phyloP scores from a whole-genome alignment of 768 basidiomycete species.

The Phaffia tasmanica region DNA sequence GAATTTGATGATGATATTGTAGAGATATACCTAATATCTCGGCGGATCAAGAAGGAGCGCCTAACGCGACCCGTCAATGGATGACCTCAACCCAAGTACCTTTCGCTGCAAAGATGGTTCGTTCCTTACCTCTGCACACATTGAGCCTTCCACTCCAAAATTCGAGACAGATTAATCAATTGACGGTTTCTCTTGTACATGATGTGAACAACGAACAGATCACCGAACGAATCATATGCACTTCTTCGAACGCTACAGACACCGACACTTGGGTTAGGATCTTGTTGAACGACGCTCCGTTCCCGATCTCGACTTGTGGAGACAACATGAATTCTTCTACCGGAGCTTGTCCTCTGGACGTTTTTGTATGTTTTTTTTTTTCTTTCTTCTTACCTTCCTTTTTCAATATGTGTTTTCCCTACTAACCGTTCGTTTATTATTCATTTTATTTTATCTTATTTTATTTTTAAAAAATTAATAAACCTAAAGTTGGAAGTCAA shows the following conservation, averaged over 20 bases:
- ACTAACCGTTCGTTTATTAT: too few species aligned
- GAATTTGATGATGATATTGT: conserved; percentile 6
- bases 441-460: too few species aligned
- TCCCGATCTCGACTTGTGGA: conserved; percentile 40
- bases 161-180: conserved; percentile 6
- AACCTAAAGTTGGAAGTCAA: not conserved
- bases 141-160: conserved; percentile 30
- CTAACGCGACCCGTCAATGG: conserved; percentile 36
- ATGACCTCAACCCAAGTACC: conserved; percentile 42
- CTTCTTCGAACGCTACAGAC: not conserved
- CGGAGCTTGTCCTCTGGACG: conserved; percentile 40
- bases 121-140: conserved; percentile 37
- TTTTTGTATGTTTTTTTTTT: conserved; percentile 34
- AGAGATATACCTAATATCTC: conserved; percentile 39
- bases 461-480: not conserved
- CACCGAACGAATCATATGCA: conserved; percentile 20
- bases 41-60: conserved; percentile 30
- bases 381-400: too few species aligned
- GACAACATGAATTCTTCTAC: conserved; percentile 33
- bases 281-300: conserved; percentile 41
- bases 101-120: conserved; percentile 43
- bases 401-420: too few species aligned
- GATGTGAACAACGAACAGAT: not conserved
- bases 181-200: conserved; percentile 26
- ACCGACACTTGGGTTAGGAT: conserved; percentile 38